Evolutionary conservation across 2,329 filamentous ascomycete species (phyloP).

Genomic region (Lachnellula arida): DNA sequence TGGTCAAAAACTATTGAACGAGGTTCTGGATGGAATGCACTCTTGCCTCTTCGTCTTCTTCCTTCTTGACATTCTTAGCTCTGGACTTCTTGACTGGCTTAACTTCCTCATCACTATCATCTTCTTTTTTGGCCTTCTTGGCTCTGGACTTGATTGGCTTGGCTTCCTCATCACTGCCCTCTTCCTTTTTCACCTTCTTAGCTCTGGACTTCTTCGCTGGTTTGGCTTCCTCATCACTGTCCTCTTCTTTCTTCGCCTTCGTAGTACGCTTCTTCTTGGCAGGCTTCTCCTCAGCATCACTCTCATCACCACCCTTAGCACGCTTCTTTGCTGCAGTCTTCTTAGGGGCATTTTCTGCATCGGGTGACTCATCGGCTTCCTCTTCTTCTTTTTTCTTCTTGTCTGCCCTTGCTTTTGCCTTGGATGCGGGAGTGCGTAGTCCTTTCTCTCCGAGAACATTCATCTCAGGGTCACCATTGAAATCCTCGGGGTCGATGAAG

Average conservation of each 20-base stretch:
- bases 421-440: slow-evolving; percentile 18
- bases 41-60: slow-evolving; percentile 15
- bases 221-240: slow-evolving; percentile 14
- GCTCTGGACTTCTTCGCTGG: slow-evolving; percentile 25
- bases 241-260: slow-evolving; percentile 22
- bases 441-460: slow-evolving; percentile 30
- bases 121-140: slow-evolving; percentile 22
- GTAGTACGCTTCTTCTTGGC: slow-evolving; percentile 37
- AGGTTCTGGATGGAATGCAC: neutral
- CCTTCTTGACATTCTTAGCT: slow-evolving; percentile 18
- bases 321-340: slow-evolving; percentile 5
- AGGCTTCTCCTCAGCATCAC: slow-evolving; percentile 24
- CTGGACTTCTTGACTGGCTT: slow-evolving; percentile 8
- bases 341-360: slow-evolving; percentile 6
- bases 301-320: slow-evolving; percentile 2
- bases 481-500: slow-evolving; percentile 80
- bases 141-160: slow-evolving; percentile 8
- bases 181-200: slow-evolving; percentile 17
- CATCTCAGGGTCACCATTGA: slow-evolving; percentile 60
- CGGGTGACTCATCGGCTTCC: slow-evolving; percentile 13
- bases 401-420: slow-evolving; percentile 21
- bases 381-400: slow-evolving; percentile 6
- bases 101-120: slow-evolving; percentile 14
- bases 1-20: neutral
- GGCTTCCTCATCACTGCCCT: slow-evolving; percentile 10